These are phyloP conservation scores for Tricholoma furcatifolium DNA, from an alignment of 768 basidiomycete species.

Conservation along the genomic window DNA sequence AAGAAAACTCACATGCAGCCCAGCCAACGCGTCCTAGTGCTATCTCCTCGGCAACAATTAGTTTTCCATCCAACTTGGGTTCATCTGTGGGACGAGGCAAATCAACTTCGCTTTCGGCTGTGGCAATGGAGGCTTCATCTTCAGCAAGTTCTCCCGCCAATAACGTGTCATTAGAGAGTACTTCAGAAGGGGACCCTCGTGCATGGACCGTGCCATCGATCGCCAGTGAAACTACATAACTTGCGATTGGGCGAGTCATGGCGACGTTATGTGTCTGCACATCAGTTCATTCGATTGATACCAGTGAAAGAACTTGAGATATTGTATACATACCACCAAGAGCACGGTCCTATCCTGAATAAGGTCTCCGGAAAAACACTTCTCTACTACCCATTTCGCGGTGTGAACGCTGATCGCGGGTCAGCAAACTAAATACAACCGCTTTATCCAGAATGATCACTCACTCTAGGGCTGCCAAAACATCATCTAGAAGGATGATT, in stretches of 20 bases:
- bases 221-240: constrained; percentile 55
- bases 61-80: constrained; percentile 46
- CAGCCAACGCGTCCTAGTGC: constrained; percentile 58
- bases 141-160: constrained; percentile 28
- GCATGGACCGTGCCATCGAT: constrained; percentile 50
- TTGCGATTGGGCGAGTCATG: constrained; percentile 50
- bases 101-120: constrained; percentile 24
- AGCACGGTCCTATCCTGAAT: constrained; percentile 75
- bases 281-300: background rate
- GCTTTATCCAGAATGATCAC: constrained; percentile 6
- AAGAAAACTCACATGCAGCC: constrained; percentile 34
- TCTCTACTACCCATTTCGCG: constrained; percentile 73
- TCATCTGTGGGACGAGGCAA: constrained; percentile 17
- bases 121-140: constrained; percentile 26
- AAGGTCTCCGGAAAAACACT: constrained; percentile 80
- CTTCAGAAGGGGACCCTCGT: constrained; percentile 49
- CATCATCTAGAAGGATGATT: constrained; percentile 69
- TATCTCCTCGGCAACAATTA: constrained; percentile 65
- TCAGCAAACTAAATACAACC: constrained; percentile 4
- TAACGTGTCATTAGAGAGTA: constrained; percentile 39
- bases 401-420: constrained; percentile 52
- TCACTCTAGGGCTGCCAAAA: constrained; percentile 60
- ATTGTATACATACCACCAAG: constrained; percentile 54
- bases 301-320: background rate
- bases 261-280: constrained; percentile 50